Percentiles rank a stretch among this genome's conserved stretches.
phyloP scores from a whole-genome alignment of 2,329 filamentous ascomycete genomes.

The Aspergillus fumigatus region DNA sequence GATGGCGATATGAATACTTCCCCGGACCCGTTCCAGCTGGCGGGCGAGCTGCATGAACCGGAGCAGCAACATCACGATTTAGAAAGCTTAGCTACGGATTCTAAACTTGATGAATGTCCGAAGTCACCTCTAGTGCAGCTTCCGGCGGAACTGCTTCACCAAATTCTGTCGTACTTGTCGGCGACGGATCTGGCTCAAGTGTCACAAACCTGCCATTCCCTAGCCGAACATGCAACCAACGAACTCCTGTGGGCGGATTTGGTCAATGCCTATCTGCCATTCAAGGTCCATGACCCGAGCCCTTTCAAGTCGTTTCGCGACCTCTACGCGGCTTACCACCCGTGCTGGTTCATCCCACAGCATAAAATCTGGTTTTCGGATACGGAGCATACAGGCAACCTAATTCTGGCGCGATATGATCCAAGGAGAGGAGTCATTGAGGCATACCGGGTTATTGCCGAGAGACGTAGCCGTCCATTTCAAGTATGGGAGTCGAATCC shows the following conservation, averaged over 20 bases:
- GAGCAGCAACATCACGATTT: not conserved
- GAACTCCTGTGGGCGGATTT: constrained; percentile 69
- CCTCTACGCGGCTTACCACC: constrained; percentile 69
- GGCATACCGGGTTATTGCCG: constrained; percentile 69
- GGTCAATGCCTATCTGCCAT: constrained; percentile 64
- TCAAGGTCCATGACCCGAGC: constrained; percentile 50
- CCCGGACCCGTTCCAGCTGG: not conserved
- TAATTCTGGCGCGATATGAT: constrained; percentile 75
- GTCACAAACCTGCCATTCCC: constrained; percentile 56
- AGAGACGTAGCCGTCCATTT: constrained; percentile 51
- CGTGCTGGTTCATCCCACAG: constrained; percentile 77
- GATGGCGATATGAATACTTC: not conserved
- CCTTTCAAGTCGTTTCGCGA: constrained; percentile 63
- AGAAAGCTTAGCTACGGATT: not conserved
- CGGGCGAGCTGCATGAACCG: not conserved
- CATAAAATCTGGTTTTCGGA: constrained; percentile 86
- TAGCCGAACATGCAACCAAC: constrained; percentile 57
- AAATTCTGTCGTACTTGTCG: constrained; percentile 64
- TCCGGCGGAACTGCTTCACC: constrained; percentile 69
- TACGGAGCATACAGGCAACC: constrained; percentile 64
- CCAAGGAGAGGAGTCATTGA: constrained; percentile 70
- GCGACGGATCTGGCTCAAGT: constrained; percentile 59
- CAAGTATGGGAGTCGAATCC: constrained; percentile 62
- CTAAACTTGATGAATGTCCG: not conserved
- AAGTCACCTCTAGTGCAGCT: constrained; percentile 42